Base-by-base conservation (phyloP, 345 rosid species). In the Populus euphratica region DNA sequence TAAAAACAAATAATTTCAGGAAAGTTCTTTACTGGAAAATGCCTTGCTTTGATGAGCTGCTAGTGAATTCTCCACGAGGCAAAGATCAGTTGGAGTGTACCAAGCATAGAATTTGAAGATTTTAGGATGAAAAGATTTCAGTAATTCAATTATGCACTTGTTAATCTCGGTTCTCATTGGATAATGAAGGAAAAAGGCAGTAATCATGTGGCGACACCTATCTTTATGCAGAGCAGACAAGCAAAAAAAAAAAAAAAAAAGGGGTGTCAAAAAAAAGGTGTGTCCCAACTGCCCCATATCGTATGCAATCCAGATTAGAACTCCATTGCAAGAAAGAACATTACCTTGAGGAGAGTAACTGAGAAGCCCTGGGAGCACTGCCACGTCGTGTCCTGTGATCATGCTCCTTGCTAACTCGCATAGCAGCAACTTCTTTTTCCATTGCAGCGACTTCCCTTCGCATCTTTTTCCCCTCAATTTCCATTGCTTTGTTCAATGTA, bases 361-460 rank as follows among this genome's bases (percentile, higher is more conserved):
- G 85, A 67, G 82, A 61, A 59, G 88, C 81, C 41, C 80, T 82
- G 18, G 88, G 78, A 72, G 81, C 84, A n/a, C 86, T 82, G 49
- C 68, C 47, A 10, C 90, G 84, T 8, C 72, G 79, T 25, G 86
- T 84, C 87, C 92, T 87, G 78, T 83, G 89, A 79, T 92, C 98
- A 36, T 92, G 97, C 43, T 90, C 94, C 85, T 91, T 96, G 39
- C 90, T 97, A 56, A 93, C 94, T 25, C 98, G 96, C 91, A 96
- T 92, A 56, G 97, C 94, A 68, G 99, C 89, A 67, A 96, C 98
- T 87, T 96, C 99, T 86, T 96, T 96, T 76, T 90, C 99, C 99
- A 93, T 96, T 8, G 90, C 91, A 74, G 98, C 95, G 66, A 96
- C 99, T 87, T 96, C 99, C 82, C 98, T 91, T 82, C 98, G 82